Base-by-base conservation (phyloP, 148 eudicot genomes). In the Vaccinium corymbosum region DNA sequence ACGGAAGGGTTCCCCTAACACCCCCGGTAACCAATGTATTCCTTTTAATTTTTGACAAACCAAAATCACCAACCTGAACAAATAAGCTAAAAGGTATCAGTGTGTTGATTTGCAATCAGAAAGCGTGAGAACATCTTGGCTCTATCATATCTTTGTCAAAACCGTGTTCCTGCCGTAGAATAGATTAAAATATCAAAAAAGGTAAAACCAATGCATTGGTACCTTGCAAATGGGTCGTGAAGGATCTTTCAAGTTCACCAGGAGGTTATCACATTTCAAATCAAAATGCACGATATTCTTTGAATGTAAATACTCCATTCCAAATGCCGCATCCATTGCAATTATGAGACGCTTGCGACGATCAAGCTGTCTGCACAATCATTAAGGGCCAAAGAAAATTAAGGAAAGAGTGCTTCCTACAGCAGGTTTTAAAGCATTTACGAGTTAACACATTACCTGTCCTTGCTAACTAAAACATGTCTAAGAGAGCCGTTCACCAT, bases 261-360 rank as follows among this genome's bases (percentile, higher is more conserved):
- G 92, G 84, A 95, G 89, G 87, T 95, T 95, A 86, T 95, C 95
- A 84, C 95, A 93, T 88, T 95, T 95, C 89, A 95, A 86, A 89
- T 95, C 98, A 85, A 95, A 95, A 86, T 95, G 98, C 53, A 95
- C 97, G 68, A 95, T 95, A 74, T 90, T 91, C 85, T 93, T 95
- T 25, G 90, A 88, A 87, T 95, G 98, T 88, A 95, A 84, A 89
- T 95, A 95, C 81, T 95, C 98, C 98, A 95, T 95, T 48, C 98
- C 98, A 83, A 93, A 95, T 46, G 98, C 98, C 35, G 97, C 98
- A 91, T 95, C 98, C 95, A 89, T 92, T 59, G 97, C 97, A 87
- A 95, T 92, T 70, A 95, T 90, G 80, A 95, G 91, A 81, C 91
- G 87, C 78, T 93, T 93, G 81, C 95, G 92, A 83, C 89, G 93